A percentile compares a stretch with the other conserved stretches of the same genome.
Conservation (phyloP, 139 green algal genomes). For the Closterium sp. region DNA sequence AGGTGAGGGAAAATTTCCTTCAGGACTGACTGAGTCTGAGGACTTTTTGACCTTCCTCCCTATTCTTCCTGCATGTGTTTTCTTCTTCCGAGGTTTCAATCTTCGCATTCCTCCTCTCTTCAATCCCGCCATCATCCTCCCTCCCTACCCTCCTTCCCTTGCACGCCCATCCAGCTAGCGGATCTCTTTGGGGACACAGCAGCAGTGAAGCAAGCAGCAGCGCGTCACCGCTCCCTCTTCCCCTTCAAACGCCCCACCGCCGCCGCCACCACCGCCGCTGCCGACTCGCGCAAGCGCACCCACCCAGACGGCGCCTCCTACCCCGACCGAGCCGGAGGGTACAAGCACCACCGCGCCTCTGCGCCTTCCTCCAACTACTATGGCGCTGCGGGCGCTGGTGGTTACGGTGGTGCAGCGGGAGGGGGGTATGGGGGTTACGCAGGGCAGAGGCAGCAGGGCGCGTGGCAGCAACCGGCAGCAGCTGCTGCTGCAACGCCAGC, state of each 20-base stretch:
- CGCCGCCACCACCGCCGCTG: not conserved
- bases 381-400: not conserved
- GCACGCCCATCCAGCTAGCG: not conserved
- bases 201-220: not conserved
- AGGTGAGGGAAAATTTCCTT: not conserved
- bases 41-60: not conserved
- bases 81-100: not conserved
- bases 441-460: not conserved
- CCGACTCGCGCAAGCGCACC: not conserved
- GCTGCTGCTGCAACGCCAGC: not conserved
- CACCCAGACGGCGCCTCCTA: not conserved
- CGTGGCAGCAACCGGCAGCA: not conserved
- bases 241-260: not conserved
- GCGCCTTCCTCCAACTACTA: not conserved
- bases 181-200: not conserved
- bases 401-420: not conserved
- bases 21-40: not conserved
- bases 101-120: not conserved
- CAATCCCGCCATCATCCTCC: not conserved
- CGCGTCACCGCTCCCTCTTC: not conserved
- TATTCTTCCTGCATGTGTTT: not conserved
- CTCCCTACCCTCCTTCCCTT: not conserved
- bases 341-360: not conserved
- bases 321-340: not conserved
- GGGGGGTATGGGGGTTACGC: not conserved